Evolutionary conservation across 2,329 filamentous ascomycete genomes (phyloP), one percentile per base, ranked within the genome.

Genomic region (Alternaria hordeiaustralica): DNA sequence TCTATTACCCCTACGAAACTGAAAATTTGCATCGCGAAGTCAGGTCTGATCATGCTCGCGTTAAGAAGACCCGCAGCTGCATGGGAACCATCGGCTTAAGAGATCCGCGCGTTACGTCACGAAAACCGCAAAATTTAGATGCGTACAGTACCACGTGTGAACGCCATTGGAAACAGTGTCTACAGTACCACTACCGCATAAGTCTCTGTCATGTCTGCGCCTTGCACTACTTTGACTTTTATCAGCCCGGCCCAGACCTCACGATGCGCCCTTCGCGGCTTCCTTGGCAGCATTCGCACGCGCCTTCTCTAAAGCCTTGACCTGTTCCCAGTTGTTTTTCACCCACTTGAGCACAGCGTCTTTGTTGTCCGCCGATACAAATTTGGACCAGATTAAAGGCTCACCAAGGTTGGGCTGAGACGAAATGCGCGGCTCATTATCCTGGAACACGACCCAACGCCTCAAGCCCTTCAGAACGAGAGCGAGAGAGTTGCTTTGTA

Each of bases 1-100:
- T 70, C 61, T 41, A 76, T 79, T 79, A 79, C 76, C 75, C 76
- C 76, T 75, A 72, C 73, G 60, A 77, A 79, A 79, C 57, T 78
- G 70, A 78, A 78, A 77, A 77, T 71, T 72, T 75, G 49, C 65
- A 53, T 55, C 21, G 53, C 18, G 36, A 55, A 44, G 60, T n/a
- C 43, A 55, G 25, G 26, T 47, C 47, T 41, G 45, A 44, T 41
- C 55, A 57, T 60, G 49, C 44, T 33, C 18, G 28, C 21, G 26
- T 49, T 23, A 57, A 44, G 25, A 46, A 56, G 56, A 36, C 61
- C 61, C 54, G 65, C 51, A 45, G 13, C 43, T 41, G 51, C 50
- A 41, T 59, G 71, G 71, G 57, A 67, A 71, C 54, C 65, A 57
- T 73, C 69, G 69, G 72, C 72, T 71, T 71, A 60, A 53, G 43